These are phyloP conservation scores for Venustampulla echinocandica DNA, from an alignment of 495 filamentous ascomycete genomes.

Conservation along the genomic window DNA sequence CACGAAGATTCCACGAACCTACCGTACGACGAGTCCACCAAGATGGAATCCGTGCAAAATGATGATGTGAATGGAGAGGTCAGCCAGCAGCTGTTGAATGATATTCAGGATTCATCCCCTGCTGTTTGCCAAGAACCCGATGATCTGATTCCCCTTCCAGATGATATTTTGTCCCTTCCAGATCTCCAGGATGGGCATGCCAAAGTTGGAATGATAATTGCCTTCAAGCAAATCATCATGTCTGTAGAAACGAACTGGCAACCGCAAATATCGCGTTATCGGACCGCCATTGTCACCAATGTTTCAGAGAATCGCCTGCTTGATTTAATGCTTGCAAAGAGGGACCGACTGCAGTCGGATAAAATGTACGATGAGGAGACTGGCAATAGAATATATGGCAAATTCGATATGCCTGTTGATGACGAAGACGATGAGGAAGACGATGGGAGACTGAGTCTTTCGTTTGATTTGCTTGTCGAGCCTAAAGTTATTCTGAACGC, in stretches of 20 bases:
- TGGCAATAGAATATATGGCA: conserved; percentile 50
- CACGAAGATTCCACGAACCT: conserved; percentile 34
- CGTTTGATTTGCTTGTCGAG: conserved; percentile 50
- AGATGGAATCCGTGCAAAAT: conserved; percentile 7
- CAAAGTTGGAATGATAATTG: conserved; percentile 58
- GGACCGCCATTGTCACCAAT: conserved; percentile 53
- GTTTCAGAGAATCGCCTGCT: conserved; percentile 40
- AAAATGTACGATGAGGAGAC: conserved; percentile 43
- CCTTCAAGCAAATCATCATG: conserved; percentile 69
- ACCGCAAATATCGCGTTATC: conserved; percentile 58
- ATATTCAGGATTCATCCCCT: conserved; percentile 24
- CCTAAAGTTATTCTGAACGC: conserved; percentile 45
- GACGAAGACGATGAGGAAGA: conserved; percentile 41
- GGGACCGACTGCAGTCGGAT: conserved; percentile 50
- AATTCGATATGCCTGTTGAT: conserved; percentile 59
- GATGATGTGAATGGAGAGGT: conserved; percentile 23
- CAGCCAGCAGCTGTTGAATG: conserved; percentile 27
- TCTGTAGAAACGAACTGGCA: conserved; percentile 71
- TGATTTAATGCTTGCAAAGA: conserved; percentile 56
- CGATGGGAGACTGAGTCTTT: conserved; percentile 42
- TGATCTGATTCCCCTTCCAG: conserved; percentile 62
- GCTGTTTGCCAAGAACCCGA: conserved; percentile 30
- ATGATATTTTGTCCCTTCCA: conserved; percentile 48
- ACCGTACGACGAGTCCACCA: conserved; percentile 5
- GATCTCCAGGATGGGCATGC: conserved; percentile 44